These are phyloP conservation scores for Backusella circina DNA, from an alignment of 192 early-diverging fungal genomes.

Conservation along the genomic window DNA sequence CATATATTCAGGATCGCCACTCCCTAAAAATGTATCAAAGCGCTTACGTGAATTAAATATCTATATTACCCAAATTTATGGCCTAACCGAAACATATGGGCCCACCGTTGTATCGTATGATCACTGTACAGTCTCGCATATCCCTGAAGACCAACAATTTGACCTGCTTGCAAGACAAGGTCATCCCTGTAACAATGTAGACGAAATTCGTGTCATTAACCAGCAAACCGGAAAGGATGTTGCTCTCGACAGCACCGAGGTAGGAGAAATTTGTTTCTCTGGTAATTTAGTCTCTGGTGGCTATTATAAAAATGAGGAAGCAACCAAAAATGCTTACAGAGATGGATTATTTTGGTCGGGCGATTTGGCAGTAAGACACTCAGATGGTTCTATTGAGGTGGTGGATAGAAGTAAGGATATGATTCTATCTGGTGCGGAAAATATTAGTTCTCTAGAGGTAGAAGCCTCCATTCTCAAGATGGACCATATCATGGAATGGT, in stretches of 20 bases:
- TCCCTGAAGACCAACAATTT: conserved; percentile 32
- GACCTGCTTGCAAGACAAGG: conserved; percentile 50
- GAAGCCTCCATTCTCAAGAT: conserved; percentile 46
- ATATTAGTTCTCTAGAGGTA: conserved; percentile 55
- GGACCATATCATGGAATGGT: conserved; percentile 48
- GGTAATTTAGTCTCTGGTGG: conserved; percentile 58
- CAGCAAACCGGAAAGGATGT: conserved; percentile 37
- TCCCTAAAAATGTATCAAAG: conserved; percentile 44
- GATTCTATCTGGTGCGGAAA: conserved; percentile 61
- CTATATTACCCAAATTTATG: conserved; percentile 55
- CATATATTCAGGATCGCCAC: conserved; percentile 46
- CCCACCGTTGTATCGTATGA: conserved; percentile 40
- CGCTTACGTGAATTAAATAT: conserved; percentile 47
- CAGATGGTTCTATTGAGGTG: conserved; percentile 57
- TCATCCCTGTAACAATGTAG: conserved; percentile 38
- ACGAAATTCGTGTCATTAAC: conserved; percentile 52
- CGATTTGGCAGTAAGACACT: conserved; percentile 55
- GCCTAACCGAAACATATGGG: conserved; percentile 59
- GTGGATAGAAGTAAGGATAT: conserved; percentile 60
- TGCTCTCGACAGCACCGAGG: conserved; percentile 43
- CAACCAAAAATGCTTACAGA: conserved; percentile 48
- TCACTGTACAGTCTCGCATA: conserved; percentile 22
- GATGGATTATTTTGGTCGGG: conserved; percentile 57
- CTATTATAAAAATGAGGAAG: conserved; percentile 46
- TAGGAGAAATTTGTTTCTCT: conserved; percentile 54